A percentile compares a stretch with the other conserved stretches of the same genome.
Evolutionary conservation across 1,284 basidiomycete genomes (phyloP).

Genomic region (Takashimella koratensis): DNA sequence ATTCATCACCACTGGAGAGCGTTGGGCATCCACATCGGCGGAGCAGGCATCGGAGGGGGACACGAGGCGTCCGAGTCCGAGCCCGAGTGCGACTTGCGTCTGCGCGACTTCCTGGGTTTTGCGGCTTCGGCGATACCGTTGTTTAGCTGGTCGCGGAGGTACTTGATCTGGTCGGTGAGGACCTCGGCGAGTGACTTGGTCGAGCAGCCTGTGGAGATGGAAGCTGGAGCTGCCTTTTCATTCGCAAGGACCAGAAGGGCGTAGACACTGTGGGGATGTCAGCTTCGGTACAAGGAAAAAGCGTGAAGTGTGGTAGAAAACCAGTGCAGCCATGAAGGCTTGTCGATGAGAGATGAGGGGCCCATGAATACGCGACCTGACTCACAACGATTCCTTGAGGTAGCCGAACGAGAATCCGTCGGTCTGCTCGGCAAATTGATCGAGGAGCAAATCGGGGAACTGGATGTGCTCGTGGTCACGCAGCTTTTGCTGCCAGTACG

Average conservation of each 20-base stretch:
- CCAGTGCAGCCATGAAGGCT: too few species aligned
- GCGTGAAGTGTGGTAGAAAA: too few species aligned
- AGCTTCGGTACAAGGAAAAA: background rate
- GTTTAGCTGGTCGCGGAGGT: constrained; percentile 48
- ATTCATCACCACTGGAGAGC: too few species aligned
- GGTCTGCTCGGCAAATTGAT: constrained; percentile 60
- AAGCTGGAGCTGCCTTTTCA: constrained; percentile 12
- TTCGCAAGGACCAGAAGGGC: constrained; percentile 29
- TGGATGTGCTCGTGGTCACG: constrained; percentile 58
- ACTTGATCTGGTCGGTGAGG: constrained; percentile 58
- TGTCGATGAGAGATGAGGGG: too few species aligned
- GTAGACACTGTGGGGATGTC: constrained; percentile 25
- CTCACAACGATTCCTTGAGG: constrained; percentile 77
- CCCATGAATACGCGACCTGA: constrained; percentile 19
- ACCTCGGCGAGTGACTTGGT: constrained; percentile 51
- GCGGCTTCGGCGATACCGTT: constrained; percentile 5
- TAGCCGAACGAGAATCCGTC: constrained; percentile 72
- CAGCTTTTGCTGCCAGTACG: constrained; percentile 74
- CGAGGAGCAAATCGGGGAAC: constrained; percentile 62
- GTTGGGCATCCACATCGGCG: too few species aligned
- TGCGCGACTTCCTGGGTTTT: too few species aligned
- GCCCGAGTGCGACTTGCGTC: too few species aligned
- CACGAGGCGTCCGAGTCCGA: too few species aligned
- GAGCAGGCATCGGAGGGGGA: too few species aligned
- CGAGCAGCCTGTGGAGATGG: too few species aligned